Evolutionary conservation across 371 early-diverging fungal genomes (phyloP).

Genomic region (Actinomucor elegans): DNA sequence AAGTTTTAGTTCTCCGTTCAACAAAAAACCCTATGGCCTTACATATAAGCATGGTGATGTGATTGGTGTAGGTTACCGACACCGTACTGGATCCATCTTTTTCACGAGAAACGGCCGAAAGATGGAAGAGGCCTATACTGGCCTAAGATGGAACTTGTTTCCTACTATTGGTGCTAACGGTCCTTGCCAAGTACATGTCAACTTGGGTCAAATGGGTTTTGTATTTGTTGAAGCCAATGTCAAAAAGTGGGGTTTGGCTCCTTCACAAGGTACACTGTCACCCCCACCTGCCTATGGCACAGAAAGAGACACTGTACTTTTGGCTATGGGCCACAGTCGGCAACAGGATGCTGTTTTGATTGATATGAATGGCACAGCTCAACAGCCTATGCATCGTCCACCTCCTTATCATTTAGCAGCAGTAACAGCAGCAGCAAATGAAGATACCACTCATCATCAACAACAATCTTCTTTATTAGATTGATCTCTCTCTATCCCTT

Average conservation of each 20-base stretch:
- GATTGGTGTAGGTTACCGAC: conserved; percentile 79
- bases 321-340: conserved; percentile 1
- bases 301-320: conserved; percentile 53
- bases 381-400: background rate
- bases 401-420: conserved; percentile 7
- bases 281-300: conserved; percentile 73
- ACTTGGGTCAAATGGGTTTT: conserved; percentile 60
- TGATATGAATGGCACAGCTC: conserved; percentile 14
- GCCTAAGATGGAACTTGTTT: conserved; percentile 56
- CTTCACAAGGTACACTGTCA: conserved; percentile 62
- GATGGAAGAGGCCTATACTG: conserved; percentile 59
- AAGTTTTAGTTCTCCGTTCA: conserved; percentile 65
- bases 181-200: conserved; percentile 64
- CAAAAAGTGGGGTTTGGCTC: conserved; percentile 80
- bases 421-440: background rate
- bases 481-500: no score
- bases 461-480: background rate
- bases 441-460: background rate
- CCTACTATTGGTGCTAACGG: conserved; percentile 69
- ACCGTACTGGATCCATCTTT: conserved; percentile 72
- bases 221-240: conserved; percentile 82
- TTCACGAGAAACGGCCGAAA: conserved; percentile 77
- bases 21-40: conserved; percentile 58
- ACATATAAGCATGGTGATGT: conserved; percentile 72
- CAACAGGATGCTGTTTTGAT: conserved; percentile 2